phyloP scores from a whole-genome alignment of 768 basidiomycete genomes.

The Phylloporus rhodoxanthus region DNA sequence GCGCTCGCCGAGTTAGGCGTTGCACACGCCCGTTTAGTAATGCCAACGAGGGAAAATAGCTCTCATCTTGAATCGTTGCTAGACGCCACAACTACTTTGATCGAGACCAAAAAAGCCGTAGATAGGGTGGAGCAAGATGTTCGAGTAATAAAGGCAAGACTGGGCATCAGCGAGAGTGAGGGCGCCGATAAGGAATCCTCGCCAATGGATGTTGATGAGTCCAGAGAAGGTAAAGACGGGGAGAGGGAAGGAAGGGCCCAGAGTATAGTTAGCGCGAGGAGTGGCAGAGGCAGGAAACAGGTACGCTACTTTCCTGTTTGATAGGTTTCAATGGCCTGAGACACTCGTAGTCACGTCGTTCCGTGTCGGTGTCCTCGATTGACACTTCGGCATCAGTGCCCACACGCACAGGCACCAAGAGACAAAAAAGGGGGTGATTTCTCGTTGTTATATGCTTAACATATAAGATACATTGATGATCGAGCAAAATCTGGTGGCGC shows the following conservation, averaged over 20 bases:
- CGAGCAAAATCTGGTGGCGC: conserved; percentile 1
- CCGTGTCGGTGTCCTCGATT: conserved; percentile 70
- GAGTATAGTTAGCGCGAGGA: conserved; percentile 57
- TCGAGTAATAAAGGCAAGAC: conserved; percentile 56
- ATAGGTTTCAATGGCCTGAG: neutral
- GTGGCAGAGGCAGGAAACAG: conserved; percentile 54
- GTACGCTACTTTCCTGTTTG: conserved; percentile 22
- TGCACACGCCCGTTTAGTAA: conserved; percentile 69
- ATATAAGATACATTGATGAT: conserved; percentile 14
- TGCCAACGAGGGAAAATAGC: conserved; percentile 87
- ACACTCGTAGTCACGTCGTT: conserved; percentile 46
- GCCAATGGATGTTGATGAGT: conserved; percentile 49
- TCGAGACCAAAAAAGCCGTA: conserved; percentile 85
- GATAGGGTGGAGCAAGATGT: conserved; percentile 88
- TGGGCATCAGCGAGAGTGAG: conserved; percentile 48
- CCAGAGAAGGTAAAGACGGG: conserved; percentile 24
- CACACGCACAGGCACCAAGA: conserved; percentile 48
- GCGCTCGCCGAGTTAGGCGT: conserved; percentile 75
- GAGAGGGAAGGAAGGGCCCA: conserved; percentile 54
- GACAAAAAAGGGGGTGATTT: conserved; percentile 48
- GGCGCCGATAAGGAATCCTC: conserved; percentile 36
- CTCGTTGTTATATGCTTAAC: neutral
- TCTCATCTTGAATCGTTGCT: conserved; percentile 68
- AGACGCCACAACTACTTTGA: conserved; percentile 61
- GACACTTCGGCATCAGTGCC: conserved; percentile 55